phyloP scores from a whole-genome alignment of 2,329 filamentous ascomycete species.

The Cladosporium austrohemisphaericum region DNA sequence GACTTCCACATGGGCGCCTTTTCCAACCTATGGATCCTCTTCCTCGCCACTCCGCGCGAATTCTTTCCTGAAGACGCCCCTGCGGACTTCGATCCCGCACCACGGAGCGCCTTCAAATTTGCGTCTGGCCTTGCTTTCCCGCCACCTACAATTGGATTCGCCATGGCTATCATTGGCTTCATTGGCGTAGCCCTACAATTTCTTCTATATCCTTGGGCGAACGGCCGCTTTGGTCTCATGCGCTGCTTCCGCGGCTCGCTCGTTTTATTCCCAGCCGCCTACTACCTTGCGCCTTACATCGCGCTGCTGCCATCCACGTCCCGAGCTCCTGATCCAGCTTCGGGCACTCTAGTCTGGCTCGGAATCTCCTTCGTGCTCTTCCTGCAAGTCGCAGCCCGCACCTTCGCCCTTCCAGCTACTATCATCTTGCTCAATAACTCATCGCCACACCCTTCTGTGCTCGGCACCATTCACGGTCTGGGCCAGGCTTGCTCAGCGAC shows the following conservation, averaged over 20 bases:
- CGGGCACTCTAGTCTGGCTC: conserved; percentile 59
- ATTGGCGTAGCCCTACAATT: conserved; percentile 73
- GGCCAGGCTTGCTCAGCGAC: conserved; percentile 54
- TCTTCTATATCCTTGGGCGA: conserved; percentile 66
- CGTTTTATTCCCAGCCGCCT: conserved; percentile 66
- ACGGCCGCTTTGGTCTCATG: conserved; percentile 64
- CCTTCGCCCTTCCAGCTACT: conserved; percentile 58
- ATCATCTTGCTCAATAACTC: conserved; percentile 59
- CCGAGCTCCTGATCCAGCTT: conserved; percentile 46
- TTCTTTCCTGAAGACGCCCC: conserved; percentile 37
- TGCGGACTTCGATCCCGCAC: conserved; percentile 23
- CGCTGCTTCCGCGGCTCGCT: conserved; percentile 65
- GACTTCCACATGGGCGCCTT: conserved; percentile 73
- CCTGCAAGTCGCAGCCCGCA: conserved; percentile 68
- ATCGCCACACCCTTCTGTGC: conserved; percentile 52
- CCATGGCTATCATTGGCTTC: conserved; percentile 70
- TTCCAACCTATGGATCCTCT: conserved; percentile 71
- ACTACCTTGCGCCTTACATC: conserved; percentile 67
- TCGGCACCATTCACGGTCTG: conserved; percentile 58
- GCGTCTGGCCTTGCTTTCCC: conserved; percentile 72
- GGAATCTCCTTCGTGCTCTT: conserved; percentile 61
- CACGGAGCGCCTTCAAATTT: conserved; percentile 53
- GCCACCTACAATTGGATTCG: conserved; percentile 67
- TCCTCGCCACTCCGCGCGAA: conserved; percentile 66
- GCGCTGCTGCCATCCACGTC: conserved; percentile 60